Percentiles rank a stretch among this genome's conserved stretches.
Evolutionary conservation across 768 basidiomycete species (phyloP).

Genomic region (Boletellus sp.): DNA sequence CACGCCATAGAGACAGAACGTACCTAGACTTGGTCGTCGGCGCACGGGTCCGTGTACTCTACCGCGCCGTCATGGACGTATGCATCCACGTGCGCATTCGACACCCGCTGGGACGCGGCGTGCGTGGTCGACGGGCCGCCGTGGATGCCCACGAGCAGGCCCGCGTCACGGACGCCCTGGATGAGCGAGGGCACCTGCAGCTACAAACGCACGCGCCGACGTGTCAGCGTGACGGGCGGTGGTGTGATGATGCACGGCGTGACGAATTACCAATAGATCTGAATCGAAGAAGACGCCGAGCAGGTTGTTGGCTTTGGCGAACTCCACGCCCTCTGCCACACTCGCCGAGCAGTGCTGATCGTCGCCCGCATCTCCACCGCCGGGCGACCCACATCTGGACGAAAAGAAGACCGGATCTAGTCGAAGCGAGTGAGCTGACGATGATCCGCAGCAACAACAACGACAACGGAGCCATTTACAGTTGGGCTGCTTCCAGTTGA

Average conservation of each 20-base stretch:
- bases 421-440: conserved; percentile 18
- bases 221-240: conserved; percentile 15
- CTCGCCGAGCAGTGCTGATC: conserved; percentile 52
- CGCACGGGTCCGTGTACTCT: conserved; percentile 59
- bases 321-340: conserved; percentile 88
- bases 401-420: conserved; percentile 95
- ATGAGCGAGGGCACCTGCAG: conserved; percentile 86
- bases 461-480: conserved; percentile 53
- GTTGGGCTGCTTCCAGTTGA: conserved; percentile 99
- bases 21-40: conserved; percentile 37
- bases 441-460: conserved; percentile 19
- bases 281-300: conserved; percentile 89
- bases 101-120: conserved; percentile 37
- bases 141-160: conserved; percentile 82
- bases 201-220: conserved; percentile 29
- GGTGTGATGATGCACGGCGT: conserved; percentile 6
- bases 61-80: conserved; percentile 61
- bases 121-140: conserved; percentile 49
- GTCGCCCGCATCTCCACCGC: too few relatives aligned
- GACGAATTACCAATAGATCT: conserved; percentile 65
- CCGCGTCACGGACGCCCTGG: conserved; percentile 83
- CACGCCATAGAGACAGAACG: conserved; percentile 21
- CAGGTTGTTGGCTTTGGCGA: conserved; percentile 88
- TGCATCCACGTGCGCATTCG: conserved; percentile 61
- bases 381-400: conserved; percentile 81